phyloP scores from a whole-genome alignment of 768 basidiomycete species.

The Myochromella boudieri region DNA sequence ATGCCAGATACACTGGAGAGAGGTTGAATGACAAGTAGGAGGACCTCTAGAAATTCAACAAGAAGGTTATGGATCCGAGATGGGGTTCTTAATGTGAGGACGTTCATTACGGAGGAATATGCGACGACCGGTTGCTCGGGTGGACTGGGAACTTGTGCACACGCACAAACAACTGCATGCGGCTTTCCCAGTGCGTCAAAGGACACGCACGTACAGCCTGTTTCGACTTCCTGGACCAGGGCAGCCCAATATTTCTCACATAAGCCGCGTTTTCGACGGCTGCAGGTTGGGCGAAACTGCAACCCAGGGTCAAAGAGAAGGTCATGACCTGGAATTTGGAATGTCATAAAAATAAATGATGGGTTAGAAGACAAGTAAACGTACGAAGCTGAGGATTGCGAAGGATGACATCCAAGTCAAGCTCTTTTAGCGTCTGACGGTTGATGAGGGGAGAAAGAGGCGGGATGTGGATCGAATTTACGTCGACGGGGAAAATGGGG shows the following conservation, averaged over 20 bases:
- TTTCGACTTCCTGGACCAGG: slow-evolving; percentile 72
- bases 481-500: slow-evolving; percentile 40
- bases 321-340: slow-evolving; percentile 65
- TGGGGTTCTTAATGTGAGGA: slow-evolving; percentile 65
- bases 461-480: slow-evolving; percentile 59
- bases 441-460: slow-evolving; percentile 77
- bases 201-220: slow-evolving; percentile 83
- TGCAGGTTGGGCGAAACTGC: slow-evolving; percentile 78
- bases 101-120: slow-evolving; percentile 39
- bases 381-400: slow-evolving; percentile 89
- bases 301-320: slow-evolving; percentile 84
- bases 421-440: slow-evolving; percentile 76
- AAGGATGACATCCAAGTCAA: slow-evolving; percentile 84
- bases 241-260: slow-evolving; percentile 87
- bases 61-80: slow-evolving; percentile 72
- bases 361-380: slow-evolving; percentile 30
- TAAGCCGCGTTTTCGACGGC: slow-evolving; percentile 67
- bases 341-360: slow-evolving; percentile 12
- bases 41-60: slow-evolving; percentile 75
- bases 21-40: slow-evolving; percentile 83
- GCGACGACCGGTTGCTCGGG: slow-evolving; percentile 41
- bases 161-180: slow-evolving; percentile 56
- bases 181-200: slow-evolving; percentile 61
- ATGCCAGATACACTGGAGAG: slow-evolving; percentile 61
- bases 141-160: slow-evolving; percentile 42